Evolutionary conservation across 345 rosid species (phyloP).

Genomic region (Brassica napus): Da-Ae NC_063435.1:28498001-28498500

Average conservation of each 20-base stretch:
- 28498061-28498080: not conserved
- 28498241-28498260: constrained; percentile 34
- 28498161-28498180: constrained; percentile 13
- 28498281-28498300: constrained; percentile 14
- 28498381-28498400: not conserved
- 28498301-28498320: constrained; percentile 5
- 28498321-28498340: not conserved
- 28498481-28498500: no score
- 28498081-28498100: constrained; percentile 13
- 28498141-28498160: constrained; percentile 24
- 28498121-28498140: constrained; percentile 23
- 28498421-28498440: no score
- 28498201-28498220: constrained; percentile 32
- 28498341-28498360: not conserved
- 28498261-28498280: constrained; percentile 8
- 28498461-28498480: no score
- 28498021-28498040: not conserved
- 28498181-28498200: constrained; percentile 32
- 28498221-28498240: constrained; percentile 36
- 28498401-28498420: not conserved
- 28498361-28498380: no score
- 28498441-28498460: no score
- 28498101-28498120: not conserved
- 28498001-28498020: not conserved
- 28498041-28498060: not conserved